Evolutionary conservation across 2,329 filamentous ascomycete genomes (phyloP).

Genomic region (Nemania sp.): DNA sequence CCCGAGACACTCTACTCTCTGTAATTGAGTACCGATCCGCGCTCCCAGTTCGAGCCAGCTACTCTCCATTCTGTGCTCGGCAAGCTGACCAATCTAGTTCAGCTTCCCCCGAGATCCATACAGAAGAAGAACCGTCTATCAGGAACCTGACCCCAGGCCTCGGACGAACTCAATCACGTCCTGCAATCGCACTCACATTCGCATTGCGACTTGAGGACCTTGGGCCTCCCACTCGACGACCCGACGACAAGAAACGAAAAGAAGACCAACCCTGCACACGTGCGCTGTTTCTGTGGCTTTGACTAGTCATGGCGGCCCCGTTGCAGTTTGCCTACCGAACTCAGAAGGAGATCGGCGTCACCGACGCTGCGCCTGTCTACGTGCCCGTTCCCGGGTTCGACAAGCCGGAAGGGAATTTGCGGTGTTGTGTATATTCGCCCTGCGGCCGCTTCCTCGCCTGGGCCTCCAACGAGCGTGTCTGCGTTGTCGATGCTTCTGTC

Average conservation of each 20-base stretch:
- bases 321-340: conserved; percentile 98
- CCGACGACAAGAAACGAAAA: conserved; percentile 47
- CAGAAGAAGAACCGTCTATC: conserved; percentile 21
- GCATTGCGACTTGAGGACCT: conserved; percentile 36
- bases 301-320: conserved; percentile 91
- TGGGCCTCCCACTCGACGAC: conserved; percentile 10
- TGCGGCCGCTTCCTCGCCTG: conserved; percentile 97
- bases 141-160: conserved; percentile 6
- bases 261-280: conserved; percentile 41
- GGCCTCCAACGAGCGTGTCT: conserved; percentile 89
- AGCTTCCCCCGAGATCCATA: conserved; percentile 19
- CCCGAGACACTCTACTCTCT: not conserved
- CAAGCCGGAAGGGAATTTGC: conserved; percentile 91
- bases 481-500: conserved; percentile 82
- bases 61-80: not conserved
- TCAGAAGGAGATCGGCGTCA: conserved; percentile 93
- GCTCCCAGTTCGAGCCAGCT: not conserved
- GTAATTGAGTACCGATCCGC: not conserved
- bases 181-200: conserved; percentile 16
- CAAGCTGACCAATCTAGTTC: conserved; percentile 22
- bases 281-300: conserved; percentile 76
- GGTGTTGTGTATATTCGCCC: conserved; percentile 94
- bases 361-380: conserved; percentile 92
- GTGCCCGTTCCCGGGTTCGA: conserved; percentile 83
- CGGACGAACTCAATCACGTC: conserved; percentile 10